Evolutionary conservation across 2,329 filamentous ascomycete species (phyloP), one percentile per base, ranked within the genome.

Genomic region (Fusarium austroafricanum): DNA sequence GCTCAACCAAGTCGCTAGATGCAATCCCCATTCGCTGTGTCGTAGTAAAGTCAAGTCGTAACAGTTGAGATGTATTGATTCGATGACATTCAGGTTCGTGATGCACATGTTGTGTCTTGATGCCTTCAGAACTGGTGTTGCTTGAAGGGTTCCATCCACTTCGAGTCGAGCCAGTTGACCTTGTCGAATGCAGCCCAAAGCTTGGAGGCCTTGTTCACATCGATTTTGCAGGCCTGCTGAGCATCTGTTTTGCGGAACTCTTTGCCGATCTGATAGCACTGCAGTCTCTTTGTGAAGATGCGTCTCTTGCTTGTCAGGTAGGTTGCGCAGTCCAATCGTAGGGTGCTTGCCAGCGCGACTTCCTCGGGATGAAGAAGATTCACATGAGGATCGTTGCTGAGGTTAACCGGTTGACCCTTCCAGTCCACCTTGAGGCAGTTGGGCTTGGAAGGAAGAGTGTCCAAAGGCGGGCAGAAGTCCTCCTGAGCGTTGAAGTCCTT

Each of bases 121-220:
- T 29, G 40, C 37, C n/a, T 40, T 28, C 17, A 40, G 17, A 39
- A 8, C n/a, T 21, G 5, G 11, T 29, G 31, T 77, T 72, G 80
- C 21, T 80, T 31, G 61, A 75, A 80, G 14, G 62, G 63, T 17
- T 67, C 72, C 65, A 87, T 79, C 81, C 82, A 84, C 5, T 77
- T 69, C 17, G 81, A 76, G 7, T 91, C 84, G 67, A 97, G 89
- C 93, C 94, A 97, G 71, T 91, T 92, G 37, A 96, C 92, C 72
- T 89, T 90, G 49, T 97, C 92, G 76, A 93, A 98, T 8, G 93
- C 93, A 37, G 89, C 90, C 92, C 93, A 97, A 45, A 98, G 84
- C 79, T 95, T 95, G 70, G 93, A 96, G 5, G 94, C 93, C 83
- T 97, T 98, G 84, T 97, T 97, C 77, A 98, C 95, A 74, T 98